These are phyloP conservation scores for Furcasterigmium furcatum DNA, from an alignment of 2,329 filamentous ascomycete species.

Conservation along the genomic window DNA sequence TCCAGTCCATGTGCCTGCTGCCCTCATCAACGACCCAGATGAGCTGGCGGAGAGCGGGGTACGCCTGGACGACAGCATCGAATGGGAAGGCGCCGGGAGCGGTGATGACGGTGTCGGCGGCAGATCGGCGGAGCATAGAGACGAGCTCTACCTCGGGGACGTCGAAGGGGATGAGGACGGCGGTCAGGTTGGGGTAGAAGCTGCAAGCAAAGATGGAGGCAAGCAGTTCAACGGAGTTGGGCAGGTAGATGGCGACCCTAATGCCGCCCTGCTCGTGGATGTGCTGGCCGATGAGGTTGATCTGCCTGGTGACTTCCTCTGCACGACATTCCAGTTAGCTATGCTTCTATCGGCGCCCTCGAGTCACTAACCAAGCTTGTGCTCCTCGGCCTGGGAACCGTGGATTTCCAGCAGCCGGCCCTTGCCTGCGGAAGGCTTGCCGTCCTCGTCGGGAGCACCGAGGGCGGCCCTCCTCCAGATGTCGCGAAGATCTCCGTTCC, in stretches of 20 bases:
- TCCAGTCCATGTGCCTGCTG: slow-evolving; percentile 93
- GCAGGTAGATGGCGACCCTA: slow-evolving; percentile 84
- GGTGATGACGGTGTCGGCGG: slow-evolving; percentile 79
- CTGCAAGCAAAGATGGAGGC: slow-evolving; percentile 80
- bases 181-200: slow-evolving; percentile 77
- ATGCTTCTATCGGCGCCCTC: not conserved
- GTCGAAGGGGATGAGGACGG: slow-evolving; percentile 83
- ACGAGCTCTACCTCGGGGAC: slow-evolving; percentile 66
- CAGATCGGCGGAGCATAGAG: slow-evolving; percentile 67
- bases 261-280: slow-evolving; percentile 68
- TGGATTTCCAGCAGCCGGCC: slow-evolving; percentile 77
- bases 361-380: not conserved
- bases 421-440: slow-evolving; percentile 54
- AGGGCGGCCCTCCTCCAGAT: slow-evolving; percentile 75
- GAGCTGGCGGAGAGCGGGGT: slow-evolving; percentile 69
- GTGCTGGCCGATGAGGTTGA: slow-evolving; percentile 80
- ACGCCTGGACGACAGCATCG: slow-evolving; percentile 65
- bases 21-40: slow-evolving; percentile 93
- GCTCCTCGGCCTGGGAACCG: slow-evolving; percentile 55
- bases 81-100: slow-evolving; percentile 85
- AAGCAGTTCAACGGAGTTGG: slow-evolving; percentile 89
- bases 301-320: slow-evolving; percentile 77
- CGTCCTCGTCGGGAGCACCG: slow-evolving; percentile 62
- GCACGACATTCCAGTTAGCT: slow-evolving; percentile 11
- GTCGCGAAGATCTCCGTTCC: slow-evolving; percentile 86